A percentile compares a stretch with the other conserved stretches of the same genome.
Evolutionary conservation across 2,329 filamentous ascomycete species (phyloP).

Genomic region (Epichloe sylvatica): DNA sequence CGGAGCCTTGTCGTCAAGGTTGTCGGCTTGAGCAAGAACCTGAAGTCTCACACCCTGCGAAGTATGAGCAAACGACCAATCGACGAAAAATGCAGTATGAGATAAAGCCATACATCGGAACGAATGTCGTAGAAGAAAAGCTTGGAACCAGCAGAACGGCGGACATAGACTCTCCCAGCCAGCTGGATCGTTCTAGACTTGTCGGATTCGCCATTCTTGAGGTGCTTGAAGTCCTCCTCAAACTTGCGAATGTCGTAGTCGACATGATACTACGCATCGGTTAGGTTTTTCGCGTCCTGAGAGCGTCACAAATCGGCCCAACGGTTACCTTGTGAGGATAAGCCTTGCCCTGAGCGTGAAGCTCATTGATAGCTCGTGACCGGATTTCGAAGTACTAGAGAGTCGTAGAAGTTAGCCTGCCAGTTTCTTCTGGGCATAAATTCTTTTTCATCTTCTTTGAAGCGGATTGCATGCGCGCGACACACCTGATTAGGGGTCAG

Average conservation of each 20-base stretch:
- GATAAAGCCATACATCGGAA: slow-evolving; percentile 16
- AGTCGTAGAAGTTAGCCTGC: background rate
- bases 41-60: slow-evolving; percentile 54
- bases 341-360: slow-evolving; percentile 27
- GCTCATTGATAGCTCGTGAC: slow-evolving; percentile 52
- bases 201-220: slow-evolving; percentile 78
- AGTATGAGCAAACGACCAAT: background rate
- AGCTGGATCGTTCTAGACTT: slow-evolving; percentile 63
- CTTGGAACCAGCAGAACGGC: slow-evolving; percentile 69
- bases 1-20: slow-evolving; percentile 49
- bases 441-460: background rate
- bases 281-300: background rate
- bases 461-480: background rate
- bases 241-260: slow-evolving; percentile 74
- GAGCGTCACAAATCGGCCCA: background rate
- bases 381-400: slow-evolving; percentile 81
- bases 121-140: slow-evolving; percentile 72
- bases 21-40: slow-evolving; percentile 80
- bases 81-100: background rate
- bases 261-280: slow-evolving; percentile 51
- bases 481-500: slow-evolving; percentile 39
- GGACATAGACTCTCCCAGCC: slow-evolving; percentile 79
- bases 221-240: slow-evolving; percentile 57
- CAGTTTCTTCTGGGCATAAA: background rate
- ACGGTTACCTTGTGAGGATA: slow-evolving; percentile 64